Evolutionary conservation across 257 asterid genomes (phyloP).

Genomic region (Petunia secreta): DNA sequence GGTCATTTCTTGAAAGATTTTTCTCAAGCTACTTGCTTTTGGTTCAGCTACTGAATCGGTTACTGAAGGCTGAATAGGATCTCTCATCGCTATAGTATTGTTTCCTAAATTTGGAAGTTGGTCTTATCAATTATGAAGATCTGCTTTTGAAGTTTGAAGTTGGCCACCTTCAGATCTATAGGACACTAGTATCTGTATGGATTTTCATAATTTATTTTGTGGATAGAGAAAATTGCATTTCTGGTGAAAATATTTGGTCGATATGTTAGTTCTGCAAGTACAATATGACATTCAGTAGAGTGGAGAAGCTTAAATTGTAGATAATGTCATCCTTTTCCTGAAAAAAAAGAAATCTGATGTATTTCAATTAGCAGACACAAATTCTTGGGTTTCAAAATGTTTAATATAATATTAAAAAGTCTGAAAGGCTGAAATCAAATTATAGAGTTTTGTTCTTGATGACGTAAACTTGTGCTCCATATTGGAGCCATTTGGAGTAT

Average conservation of each 20-base stretch:
- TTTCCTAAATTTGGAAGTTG: neutral
- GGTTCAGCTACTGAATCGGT: neutral
- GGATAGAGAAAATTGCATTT: neutral
- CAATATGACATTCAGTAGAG: neutral
- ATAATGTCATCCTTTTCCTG: neutral
- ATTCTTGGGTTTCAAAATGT: neutral
- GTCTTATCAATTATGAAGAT: constrained; percentile 7
- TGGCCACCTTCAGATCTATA: neutral
- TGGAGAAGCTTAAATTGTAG: constrained; percentile 17
- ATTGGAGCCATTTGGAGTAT: constrained; percentile 8
- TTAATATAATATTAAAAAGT: neutral
- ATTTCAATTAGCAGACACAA: too few relatives aligned
- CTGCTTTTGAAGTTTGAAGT: constrained; percentile 10
- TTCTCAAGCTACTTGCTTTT: neutral
- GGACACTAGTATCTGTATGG: neutral
- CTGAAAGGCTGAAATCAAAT: neutral
- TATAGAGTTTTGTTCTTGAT: constrained; percentile 13
- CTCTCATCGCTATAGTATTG: neutral
- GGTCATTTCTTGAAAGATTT: neutral
- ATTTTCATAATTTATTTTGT: neutral
- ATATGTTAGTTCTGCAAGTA: neutral
- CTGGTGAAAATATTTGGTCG: neutral
- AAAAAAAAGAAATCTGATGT: neutral
- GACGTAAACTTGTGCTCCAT: neutral
- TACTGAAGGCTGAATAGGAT: constrained; percentile 3